Percentiles rank a stretch among this genome's conserved stretches.
These are phyloP conservation scores for Arthrobotrys sinensis DNA, from an alignment of 2,329 filamentous ascomycete genomes.

Conservation along the genomic window DNA sequence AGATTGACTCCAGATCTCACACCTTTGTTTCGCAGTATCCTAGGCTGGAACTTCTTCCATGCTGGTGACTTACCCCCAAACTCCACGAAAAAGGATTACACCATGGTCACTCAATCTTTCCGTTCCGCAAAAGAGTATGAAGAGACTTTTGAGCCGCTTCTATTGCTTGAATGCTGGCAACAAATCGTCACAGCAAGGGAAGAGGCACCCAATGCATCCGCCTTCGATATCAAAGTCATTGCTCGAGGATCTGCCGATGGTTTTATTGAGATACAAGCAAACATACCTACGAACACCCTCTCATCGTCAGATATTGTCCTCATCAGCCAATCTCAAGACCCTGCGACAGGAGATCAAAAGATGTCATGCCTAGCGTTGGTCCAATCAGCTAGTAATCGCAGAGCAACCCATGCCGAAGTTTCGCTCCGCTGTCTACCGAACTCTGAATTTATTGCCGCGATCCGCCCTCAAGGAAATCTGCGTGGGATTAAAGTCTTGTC, in stretches of 20 bases:
- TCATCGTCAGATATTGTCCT: conserved; percentile 86
- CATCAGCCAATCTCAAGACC: conserved; percentile 81
- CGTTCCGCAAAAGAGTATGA: conserved; percentile 84
- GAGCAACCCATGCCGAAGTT: conserved; percentile 85
- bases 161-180: conserved; percentile 95
- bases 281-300: conserved; percentile 81
- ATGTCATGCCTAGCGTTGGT: conserved; percentile 90
- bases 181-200: conserved; percentile 91
- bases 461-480: conserved; percentile 49
- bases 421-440: conserved; percentile 79
- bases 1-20: conserved; percentile 91
- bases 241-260: conserved; percentile 92
- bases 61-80: conserved; percentile 86
- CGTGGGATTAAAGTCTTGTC: conserved; percentile 54
- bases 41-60: conserved; percentile 96
- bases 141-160: conserved; percentile 87
- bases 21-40: conserved; percentile 84
- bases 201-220: conserved; percentile 79
- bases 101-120: conserved; percentile 83
- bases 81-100: conserved; percentile 79
- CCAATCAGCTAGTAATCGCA: conserved; percentile 79
- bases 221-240: conserved; percentile 88
- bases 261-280: conserved; percentile 91
- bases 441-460: conserved; percentile 69
- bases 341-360: conserved; percentile 76